phyloP scores from a whole-genome alignment of 495 filamentous ascomycete genomes.

The Neurospora sp. region DNA sequence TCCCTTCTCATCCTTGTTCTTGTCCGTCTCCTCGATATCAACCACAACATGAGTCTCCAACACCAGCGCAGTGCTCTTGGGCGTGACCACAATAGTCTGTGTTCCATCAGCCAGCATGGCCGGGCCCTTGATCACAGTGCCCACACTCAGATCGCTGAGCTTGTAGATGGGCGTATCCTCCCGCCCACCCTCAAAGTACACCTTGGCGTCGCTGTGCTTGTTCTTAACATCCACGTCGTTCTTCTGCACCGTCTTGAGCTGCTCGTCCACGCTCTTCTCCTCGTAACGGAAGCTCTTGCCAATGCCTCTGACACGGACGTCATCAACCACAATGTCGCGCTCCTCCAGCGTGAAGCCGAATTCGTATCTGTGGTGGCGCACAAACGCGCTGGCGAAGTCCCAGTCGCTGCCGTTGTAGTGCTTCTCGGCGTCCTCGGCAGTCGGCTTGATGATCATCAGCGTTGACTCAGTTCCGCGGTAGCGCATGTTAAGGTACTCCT shows the following conservation, averaged over 20 bases:
- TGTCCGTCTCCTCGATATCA: constrained; percentile 52
- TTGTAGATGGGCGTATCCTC: constrained; percentile 78
- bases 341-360: constrained; percentile 90
- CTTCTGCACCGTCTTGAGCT: constrained; percentile 56
- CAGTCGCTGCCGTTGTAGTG: constrained; percentile 55
- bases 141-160: constrained; percentile 63
- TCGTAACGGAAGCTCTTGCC: constrained; percentile 72
- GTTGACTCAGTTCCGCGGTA: constrained; percentile 83
- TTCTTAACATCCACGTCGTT: constrained; percentile 40
- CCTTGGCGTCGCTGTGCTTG: constrained; percentile 42
- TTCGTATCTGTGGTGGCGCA: constrained; percentile 81
- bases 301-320: constrained; percentile 81
- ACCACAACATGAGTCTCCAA: constrained; percentile 64
- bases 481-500: constrained; percentile 83
- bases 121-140: constrained; percentile 71
- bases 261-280: constrained; percentile 70
- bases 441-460: constrained; percentile 68
- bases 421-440: constrained; percentile 45
- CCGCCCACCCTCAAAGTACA: constrained; percentile 67
- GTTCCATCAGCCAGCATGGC: constrained; percentile 91
- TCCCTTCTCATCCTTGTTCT: constrained; percentile 39
- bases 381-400: constrained; percentile 76
- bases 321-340: constrained; percentile 85
- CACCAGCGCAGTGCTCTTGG: constrained; percentile 63
- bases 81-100: constrained; percentile 89